phyloP scores from a whole-genome alignment of 495 filamentous ascomycete species.

The Podospora fimiseda region DNA sequence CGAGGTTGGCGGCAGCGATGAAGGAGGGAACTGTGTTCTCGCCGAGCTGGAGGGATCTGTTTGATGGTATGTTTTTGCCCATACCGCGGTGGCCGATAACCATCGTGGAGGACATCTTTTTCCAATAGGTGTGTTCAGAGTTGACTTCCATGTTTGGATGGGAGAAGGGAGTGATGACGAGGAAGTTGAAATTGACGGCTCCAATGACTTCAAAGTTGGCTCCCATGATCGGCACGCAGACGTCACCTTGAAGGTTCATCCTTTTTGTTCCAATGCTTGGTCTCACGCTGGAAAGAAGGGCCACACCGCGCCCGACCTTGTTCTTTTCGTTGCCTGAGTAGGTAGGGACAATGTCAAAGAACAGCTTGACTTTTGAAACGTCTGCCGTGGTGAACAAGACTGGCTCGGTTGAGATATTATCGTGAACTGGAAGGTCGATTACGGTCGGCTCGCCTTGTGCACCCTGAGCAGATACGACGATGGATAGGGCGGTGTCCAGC shows the following conservation, averaged over 20 bases:
- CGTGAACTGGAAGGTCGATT: slow-evolving; percentile 88
- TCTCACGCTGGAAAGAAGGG: slow-evolving; percentile 78
- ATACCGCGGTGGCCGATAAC: slow-evolving; percentile 91
- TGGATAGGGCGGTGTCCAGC: slow-evolving; percentile 85
- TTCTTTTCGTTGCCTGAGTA: slow-evolving; percentile 85
- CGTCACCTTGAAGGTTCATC: slow-evolving; percentile 86
- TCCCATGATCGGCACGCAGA: slow-evolving; percentile 80
- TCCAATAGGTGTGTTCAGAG: slow-evolving; percentile 92
- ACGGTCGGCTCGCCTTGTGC: slow-evolving; percentile 80
- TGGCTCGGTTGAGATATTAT: slow-evolving; percentile 87
- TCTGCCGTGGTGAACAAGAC: slow-evolving; percentile 80
- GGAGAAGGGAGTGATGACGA: slow-evolving; percentile 87
- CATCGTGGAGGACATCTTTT: slow-evolving; percentile 61
- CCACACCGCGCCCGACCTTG: slow-evolving; percentile 87
- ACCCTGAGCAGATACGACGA: slow-evolving; percentile 85
- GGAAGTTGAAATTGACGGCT: slow-evolving; percentile 90
- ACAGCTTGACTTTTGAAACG: slow-evolving; percentile 71
- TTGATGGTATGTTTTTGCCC: slow-evolving; percentile 80
- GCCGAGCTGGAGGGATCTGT: slow-evolving; percentile 83
- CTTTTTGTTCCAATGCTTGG: slow-evolving; percentile 67
- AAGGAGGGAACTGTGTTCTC: slow-evolving; percentile 96
- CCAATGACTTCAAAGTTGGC: slow-evolving; percentile 88
- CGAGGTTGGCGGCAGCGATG: slow-evolving; percentile 89
- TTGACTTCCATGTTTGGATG: slow-evolving; percentile 91
- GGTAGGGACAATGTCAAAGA: slow-evolving; percentile 96